Percentiles rank a stretch among this genome's conserved stretches.
These are phyloP conservation scores for Scutellaria barbata DNA, from an alignment of 257 asterid species.

Conservation along the genomic window DNA sequence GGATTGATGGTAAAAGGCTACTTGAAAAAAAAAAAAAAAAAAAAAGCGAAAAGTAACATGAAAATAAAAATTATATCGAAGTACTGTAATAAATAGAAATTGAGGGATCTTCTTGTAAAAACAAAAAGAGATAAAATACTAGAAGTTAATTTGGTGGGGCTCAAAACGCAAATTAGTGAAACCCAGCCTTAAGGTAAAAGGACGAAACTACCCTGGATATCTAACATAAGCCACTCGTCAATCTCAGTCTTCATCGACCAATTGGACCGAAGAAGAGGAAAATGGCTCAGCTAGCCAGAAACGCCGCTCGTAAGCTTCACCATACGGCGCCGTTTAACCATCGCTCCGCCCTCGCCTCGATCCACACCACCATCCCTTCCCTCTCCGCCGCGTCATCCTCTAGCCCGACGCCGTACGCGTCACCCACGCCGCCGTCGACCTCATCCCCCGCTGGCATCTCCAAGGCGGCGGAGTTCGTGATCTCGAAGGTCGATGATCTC, in stretches of 20 bases:
- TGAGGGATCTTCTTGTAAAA: no score
- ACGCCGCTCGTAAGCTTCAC: conserved; percentile 57
- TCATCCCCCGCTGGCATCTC: conserved; percentile 77
- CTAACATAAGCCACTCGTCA: background rate
- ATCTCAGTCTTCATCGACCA: background rate
- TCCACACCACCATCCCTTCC: conserved; percentile 83
- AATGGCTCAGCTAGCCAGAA: conserved; percentile 81
- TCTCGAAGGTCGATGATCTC: conserved; percentile 93
- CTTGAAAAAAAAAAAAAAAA: no score
- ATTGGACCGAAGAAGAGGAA: conserved; percentile 17
- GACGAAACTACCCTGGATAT: conserved; percentile 24
- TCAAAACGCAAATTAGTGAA: background rate
- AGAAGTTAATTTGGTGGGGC: no score
- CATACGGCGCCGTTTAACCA: conserved; percentile 57
- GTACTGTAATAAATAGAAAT: no score
- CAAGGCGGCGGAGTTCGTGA: conserved; percentile 85
- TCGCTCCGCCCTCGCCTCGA: conserved; percentile 65
- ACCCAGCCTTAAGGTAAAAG: background rate
- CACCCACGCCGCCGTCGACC: conserved; percentile 71
- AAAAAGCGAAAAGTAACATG: no score
- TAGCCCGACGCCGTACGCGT: conserved; percentile 65
- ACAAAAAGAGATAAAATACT: no score
- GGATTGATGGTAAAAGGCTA: no score
- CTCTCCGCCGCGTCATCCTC: conserved; percentile 58
- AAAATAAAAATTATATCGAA: no score